Conservation (phyloP, 1,284 basidiomycete species). For the Puccinia horiana region DNA sequence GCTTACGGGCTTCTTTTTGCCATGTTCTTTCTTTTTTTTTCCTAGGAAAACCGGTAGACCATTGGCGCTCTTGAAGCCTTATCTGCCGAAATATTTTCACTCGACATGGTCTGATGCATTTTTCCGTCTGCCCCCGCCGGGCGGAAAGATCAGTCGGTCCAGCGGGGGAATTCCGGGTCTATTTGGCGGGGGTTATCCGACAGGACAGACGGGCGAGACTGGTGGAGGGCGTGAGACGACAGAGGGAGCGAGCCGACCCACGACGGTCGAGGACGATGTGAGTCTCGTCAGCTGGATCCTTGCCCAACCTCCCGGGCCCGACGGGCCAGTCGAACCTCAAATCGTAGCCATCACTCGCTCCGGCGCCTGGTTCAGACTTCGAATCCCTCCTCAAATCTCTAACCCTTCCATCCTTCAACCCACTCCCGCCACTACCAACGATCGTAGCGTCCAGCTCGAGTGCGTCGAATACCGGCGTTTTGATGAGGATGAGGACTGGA, state of each 20-base stretch:
- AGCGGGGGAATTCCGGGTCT: slow-evolving; percentile 50
- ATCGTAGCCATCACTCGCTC: slow-evolving; percentile 48
- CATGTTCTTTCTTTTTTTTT: neutral
- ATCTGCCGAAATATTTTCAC: slow-evolving; percentile 84
- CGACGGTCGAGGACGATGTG: slow-evolving; percentile 54
- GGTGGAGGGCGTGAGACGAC: neutral
- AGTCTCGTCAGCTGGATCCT: slow-evolving; percentile 53
- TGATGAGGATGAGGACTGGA: slow-evolving; percentile 33
- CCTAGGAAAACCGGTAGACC: slow-evolving; percentile 51
- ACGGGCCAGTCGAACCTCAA: slow-evolving; percentile 18
- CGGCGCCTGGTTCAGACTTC: slow-evolving; percentile 45
- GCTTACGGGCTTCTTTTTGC: neutral
- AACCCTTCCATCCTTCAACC: neutral
- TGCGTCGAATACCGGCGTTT: slow-evolving; percentile 39
- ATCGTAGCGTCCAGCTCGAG: slow-evolving; percentile 7
- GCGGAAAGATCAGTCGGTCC: slow-evolving; percentile 42
- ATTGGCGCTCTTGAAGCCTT: slow-evolving; percentile 56
- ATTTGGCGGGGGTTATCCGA: slow-evolving; percentile 7
- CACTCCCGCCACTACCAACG: neutral
- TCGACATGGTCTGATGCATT: slow-evolving; percentile 92
- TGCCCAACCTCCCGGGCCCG: neutral
- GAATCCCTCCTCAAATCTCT: neutral
- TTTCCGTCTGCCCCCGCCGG: slow-evolving; percentile 74
- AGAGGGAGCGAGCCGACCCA: neutral
- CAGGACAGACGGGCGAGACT: neutral